Evolutionary conservation across 306 rosid genomes (phyloP).

Genomic region (Prunus mume): DNA sequence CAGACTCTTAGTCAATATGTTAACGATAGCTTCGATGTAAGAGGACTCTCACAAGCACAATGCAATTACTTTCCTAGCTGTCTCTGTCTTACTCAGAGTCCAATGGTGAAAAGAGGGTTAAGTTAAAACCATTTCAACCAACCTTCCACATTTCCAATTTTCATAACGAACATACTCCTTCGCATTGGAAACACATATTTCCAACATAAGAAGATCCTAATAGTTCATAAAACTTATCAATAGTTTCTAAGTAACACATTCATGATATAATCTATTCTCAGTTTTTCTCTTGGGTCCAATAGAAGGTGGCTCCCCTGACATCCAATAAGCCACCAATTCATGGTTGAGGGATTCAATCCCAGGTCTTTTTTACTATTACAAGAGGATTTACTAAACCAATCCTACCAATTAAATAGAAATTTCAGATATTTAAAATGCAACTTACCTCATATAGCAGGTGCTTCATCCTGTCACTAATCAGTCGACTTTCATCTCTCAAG

Average conservation of each 20-base stretch:
- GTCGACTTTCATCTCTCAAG: constrained; percentile 71
- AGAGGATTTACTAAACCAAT: background rate
- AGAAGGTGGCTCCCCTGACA: too few species aligned
- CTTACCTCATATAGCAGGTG: constrained; percentile 86
- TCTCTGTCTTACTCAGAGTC: background rate
- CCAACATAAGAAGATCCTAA: background rate
- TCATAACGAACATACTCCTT: background rate
- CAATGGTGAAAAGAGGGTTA: background rate
- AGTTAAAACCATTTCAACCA: background rate
- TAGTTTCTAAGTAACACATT: background rate
- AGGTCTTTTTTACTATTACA: background rate
- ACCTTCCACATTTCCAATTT: background rate
- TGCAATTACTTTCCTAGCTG: background rate
- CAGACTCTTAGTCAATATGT: background rate
- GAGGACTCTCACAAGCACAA: background rate
- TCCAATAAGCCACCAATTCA: too few species aligned
- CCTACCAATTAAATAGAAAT: constrained; percentile 5
- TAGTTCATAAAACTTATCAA: background rate
- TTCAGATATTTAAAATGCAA: constrained; percentile 11
- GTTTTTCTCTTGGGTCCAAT: background rate
- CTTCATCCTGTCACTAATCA: constrained; percentile 86
- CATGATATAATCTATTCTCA: too few species aligned
- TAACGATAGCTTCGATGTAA: background rate
- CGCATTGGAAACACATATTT: background rate
- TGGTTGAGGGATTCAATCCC: background rate